These are phyloP conservation scores for Dictyostelium brefeldianum DNA, from an alignment of 78 protist species.

Conservation along the genomic window DNA sequence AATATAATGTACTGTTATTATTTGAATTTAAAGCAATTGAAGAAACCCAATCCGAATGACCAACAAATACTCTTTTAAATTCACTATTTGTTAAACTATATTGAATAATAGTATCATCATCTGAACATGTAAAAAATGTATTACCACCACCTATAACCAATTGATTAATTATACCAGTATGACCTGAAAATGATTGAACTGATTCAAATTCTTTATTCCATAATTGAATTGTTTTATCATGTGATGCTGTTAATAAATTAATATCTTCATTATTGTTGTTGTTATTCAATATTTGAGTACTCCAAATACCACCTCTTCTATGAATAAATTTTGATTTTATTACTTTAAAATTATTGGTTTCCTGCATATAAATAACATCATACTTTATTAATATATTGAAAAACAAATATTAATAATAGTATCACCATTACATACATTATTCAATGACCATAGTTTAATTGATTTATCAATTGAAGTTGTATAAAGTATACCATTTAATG, in stretches of 20 bases:
- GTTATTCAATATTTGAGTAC: background rate
- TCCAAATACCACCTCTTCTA: conserved; percentile 75
- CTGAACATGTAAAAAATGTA: conserved; percentile 28
- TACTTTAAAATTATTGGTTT: background rate
- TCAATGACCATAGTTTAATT: conserved; percentile 30
- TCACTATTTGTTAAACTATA: background rate
- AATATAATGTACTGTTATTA: background rate
- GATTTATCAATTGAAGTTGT: conserved; percentile 64
- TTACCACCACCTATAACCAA: background rate
- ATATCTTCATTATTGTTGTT: background rate
- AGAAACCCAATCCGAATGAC: conserved; percentile 52
- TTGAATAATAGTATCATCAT: conserved; percentile 52
- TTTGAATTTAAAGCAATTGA: background rate
- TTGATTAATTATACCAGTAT: conserved; percentile 54
- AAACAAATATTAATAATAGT: too few relatives aligned
- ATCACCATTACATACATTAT: background rate
- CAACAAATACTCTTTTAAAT: conserved; percentile 51
- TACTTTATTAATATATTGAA: too few relatives aligned
- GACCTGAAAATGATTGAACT: conserved; percentile 36
- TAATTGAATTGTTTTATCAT: conserved; percentile 64
- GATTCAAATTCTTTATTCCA: conserved; percentile 19
- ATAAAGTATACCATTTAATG: background rate
- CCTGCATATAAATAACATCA: too few relatives aligned
- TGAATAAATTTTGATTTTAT: conserved; percentile 71
- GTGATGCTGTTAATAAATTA: conserved; percentile 48